Conservation (phyloP, 176 grass and related monocot species). For the Zea mays region Zm-B73-REFERENCE-NAM-5.0 NC_050096.1:32307501-32308000, state of each 20-base stretch:
- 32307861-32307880: background rate
- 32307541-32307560: too few species aligned
- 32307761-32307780: background rate
- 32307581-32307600: background rate
- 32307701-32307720: background rate
- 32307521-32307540: too few species aligned
- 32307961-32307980: background rate
- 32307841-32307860: background rate
- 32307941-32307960: background rate
- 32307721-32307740: background rate
- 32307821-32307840: background rate
- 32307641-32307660: background rate
- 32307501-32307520: too few species aligned
- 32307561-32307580: too few species aligned
- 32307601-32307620: background rate
- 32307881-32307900: background rate
- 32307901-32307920: slow-evolving; percentile 1
- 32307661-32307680: background rate
- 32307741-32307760: background rate
- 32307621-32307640: background rate
- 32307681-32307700: background rate
- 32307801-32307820: background rate
- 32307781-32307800: background rate
- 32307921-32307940: background rate
- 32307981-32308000: background rate